Base-by-base conservation (phyloP, 176 grass and related monocot genomes). In the Tillandsia fasciculata region DNA sequence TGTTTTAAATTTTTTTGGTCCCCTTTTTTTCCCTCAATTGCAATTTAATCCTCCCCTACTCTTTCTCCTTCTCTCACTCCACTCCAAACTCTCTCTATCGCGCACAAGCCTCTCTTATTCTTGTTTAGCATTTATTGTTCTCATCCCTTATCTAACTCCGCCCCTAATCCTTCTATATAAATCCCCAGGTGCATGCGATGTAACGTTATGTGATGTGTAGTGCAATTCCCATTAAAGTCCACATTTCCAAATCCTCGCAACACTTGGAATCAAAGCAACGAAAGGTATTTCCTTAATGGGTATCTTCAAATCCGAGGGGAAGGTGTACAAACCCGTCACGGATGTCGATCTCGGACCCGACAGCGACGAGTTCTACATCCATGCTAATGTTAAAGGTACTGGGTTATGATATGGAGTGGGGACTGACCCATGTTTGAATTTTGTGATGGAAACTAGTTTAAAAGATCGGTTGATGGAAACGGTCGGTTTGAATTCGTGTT, bases 341-440 rank as follows among this genome's bases (percentile, higher is more conserved):
- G 80, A 96, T 76, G 85, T 91, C 3, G 70, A 91, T 74, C 88
- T 91, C 47, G 83, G 85, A 20, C 22, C 80, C 13, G 72, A 67
- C 56, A 91, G 92, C 77, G 80, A 84, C 47, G 88, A 96, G 56
- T 80, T 71, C 47, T 88, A 96, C 75, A 86, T 96, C 4, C 84
- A 82, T 51, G 81, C 92, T 77, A 76, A 88, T 17, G 92, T 91
- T 18, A 86, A 84, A 96, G 92, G 85, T 91, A 49, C 13, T 51
- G 12, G 2, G 12, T 6, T 10, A 0, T 18, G 58, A 18, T 1
- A 23, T 47, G 33, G 33, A 7, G 33, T 8, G 5, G 4, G 29
- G 26, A 2, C 18, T 68, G 65, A 10, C 29, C 14, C 26, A 47
- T 12, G 9, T 57, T 17, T 3, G 64, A 67, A 5, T 23, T 28